Evolutionary conservation across 257 asterid species (phyloP).

Genomic region (Solanum corneliomulleri): DNA sequence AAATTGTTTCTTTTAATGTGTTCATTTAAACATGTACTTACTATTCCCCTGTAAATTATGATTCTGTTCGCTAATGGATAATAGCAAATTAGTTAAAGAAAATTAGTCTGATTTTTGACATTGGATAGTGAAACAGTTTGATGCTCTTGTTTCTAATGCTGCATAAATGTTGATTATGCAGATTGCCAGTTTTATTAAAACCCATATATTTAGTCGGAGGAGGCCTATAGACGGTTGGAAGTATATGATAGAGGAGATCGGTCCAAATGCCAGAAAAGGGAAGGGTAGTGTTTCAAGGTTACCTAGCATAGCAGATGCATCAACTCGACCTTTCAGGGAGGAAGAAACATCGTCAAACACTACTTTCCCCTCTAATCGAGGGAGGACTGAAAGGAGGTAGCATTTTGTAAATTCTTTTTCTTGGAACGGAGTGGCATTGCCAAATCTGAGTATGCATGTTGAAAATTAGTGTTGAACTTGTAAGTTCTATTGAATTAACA

Average conservation of each 20-base stretch:
- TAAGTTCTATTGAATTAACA: background rate
- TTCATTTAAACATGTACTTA: background rate
- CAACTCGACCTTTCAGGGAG: conserved; percentile 77
- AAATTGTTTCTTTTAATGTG: background rate
- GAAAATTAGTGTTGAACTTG: background rate
- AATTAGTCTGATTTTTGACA: background rate
- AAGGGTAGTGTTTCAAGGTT: conserved; percentile 75
- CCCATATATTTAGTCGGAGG: conserved; percentile 48
- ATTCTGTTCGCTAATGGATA: background rate
- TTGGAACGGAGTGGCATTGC: background rate
- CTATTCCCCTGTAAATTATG: background rate
- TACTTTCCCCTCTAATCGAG: conserved; percentile 1
- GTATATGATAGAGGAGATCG: conserved; percentile 88
- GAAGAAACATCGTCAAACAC: conserved; percentile 25
- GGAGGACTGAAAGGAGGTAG: background rate
- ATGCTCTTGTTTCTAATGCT: background rate
- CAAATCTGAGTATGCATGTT: background rate
- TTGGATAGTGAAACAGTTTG: background rate
- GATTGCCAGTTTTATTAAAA: conserved; percentile 90
- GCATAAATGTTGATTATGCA: conserved; percentile 5
- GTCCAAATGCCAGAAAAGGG: conserved; percentile 80
- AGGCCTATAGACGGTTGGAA: conserved; percentile 93
- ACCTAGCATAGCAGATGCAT: conserved; percentile 65
- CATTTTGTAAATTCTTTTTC: background rate
- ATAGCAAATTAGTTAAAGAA: background rate